Percentiles rank a stretch among this genome's conserved stretches.
phyloP scores from a whole-genome alignment of 2,329 filamentous ascomycete species.

The Didymella exigua region DNA sequence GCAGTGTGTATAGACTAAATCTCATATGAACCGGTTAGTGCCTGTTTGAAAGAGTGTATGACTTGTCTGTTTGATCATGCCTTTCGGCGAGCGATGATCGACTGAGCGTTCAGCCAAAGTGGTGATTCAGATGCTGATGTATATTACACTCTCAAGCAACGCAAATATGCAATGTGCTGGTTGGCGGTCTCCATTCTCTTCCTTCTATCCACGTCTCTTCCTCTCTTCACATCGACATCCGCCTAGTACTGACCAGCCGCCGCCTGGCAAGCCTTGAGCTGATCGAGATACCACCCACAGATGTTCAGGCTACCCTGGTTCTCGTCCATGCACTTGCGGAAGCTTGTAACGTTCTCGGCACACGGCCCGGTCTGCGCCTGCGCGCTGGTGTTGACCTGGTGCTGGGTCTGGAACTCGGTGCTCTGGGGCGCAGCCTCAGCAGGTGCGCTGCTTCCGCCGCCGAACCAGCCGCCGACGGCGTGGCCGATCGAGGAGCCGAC shows the following conservation, averaged over 20 bases:
- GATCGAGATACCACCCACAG: slow-evolving; percentile 97
- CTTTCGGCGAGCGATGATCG: neutral
- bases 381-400: slow-evolving; percentile 47
- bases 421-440: slow-evolving; percentile 53
- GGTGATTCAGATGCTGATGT: slow-evolving; percentile 22
- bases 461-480: slow-evolving; percentile 87
- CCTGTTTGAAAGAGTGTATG: neutral
- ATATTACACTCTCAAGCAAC: slow-evolving; percentile 5
- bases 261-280: slow-evolving; percentile 68
- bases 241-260: slow-evolving; percentile 56
- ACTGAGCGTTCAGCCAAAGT: neutral
- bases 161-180: neutral
- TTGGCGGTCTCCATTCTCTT: neutral
- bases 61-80: neutral
- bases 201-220: neutral
- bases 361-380: slow-evolving; percentile 58
- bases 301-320: slow-evolving; percentile 92
- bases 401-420: slow-evolving; percentile 36
- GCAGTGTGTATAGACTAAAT: neutral
- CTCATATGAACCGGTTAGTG: neutral
- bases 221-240: neutral
- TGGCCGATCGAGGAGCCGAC: slow-evolving; percentile 95
- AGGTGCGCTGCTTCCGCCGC: slow-evolving; percentile 68
- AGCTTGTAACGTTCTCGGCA: slow-evolving; percentile 77
- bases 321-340: slow-evolving; percentile 96